Base-by-base conservation (phyloP, 2,329 filamentous ascomycete genomes). In the Pseudopithomyces chartarum region DNA sequence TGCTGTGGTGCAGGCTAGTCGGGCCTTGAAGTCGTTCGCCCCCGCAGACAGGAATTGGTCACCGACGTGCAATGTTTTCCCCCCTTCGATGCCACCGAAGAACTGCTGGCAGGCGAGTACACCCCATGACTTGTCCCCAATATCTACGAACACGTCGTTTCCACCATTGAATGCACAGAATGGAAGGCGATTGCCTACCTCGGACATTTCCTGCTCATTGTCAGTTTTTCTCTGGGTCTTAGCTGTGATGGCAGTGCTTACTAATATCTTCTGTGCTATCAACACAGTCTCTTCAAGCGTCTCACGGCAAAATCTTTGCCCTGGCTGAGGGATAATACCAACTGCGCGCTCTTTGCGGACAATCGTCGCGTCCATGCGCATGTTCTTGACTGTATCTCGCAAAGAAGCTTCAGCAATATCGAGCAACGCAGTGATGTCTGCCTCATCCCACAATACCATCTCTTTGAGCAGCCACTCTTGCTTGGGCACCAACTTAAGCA, bases 111-210 rank as follows among this genome's bases (percentile, higher is more conserved):
- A 97, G 3, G 93, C 92, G 33, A 90, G 84, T 2, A 99, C 95
- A 62, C 95, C 95, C 90, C 93, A 96, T 52, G 89, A 92, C 79
- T 99, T 99, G 79, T 99, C 95, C 54, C 95, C 95, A 70, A 99
- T 97, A 74, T 99, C 95, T 52, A 99, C 93, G 77, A 99, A 99
- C 40, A 98, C 92, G 74, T 99, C 95, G 60, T 95, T 94, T 11
- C 95, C 95, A 52, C 94, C 95, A 75, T 99, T 99, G 81, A 99
- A 99, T 20, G 95, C 95, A 73, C 95, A 99, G 72, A 98, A 99
- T 0, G 95, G 95, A 32, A 99, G 67, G 62, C 83, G 75, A 40
- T 80, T 77, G 1, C 89, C 90, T 29, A 89, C 89, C 1, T 84
- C 79, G 39, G 88, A 91, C 66, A 93, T 85, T 76, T 98, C 94